These are phyloP conservation scores for Metschnikowia dekortorum DNA, from an alignment of 805 yeast genomes.

Conservation along the genomic window DNA sequence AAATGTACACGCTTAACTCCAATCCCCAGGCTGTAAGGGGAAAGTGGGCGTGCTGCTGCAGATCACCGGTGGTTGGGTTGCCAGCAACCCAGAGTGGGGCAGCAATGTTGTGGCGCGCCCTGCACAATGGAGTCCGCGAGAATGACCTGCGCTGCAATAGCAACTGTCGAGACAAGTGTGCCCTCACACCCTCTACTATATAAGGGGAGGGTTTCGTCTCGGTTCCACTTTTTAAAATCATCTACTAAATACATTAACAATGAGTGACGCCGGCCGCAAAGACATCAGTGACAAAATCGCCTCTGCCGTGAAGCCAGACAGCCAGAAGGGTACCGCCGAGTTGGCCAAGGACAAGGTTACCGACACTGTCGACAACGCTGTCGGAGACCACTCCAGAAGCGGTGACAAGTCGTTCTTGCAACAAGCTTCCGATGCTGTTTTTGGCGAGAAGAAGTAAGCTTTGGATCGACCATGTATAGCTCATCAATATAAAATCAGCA, in stretches of 20 bases:
- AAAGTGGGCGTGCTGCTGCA: not conserved
- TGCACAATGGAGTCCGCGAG: conserved; percentile 5
- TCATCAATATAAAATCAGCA: not conserved
- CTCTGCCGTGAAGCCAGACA: conserved; percentile 39
- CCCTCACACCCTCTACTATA: conserved; percentile 4
- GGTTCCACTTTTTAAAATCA: not conserved
- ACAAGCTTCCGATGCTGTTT: conserved; percentile 42
- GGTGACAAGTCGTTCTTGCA: conserved; percentile 39
- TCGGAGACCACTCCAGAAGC: conserved; percentile 32
- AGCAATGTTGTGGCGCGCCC: conserved; percentile 1
- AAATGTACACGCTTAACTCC: no score
- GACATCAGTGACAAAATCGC: conserved; percentile 35
- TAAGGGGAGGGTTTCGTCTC: not conserved
- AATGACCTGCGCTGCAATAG: conserved; percentile 1
- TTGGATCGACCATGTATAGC: not conserved
- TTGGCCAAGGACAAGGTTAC: conserved; percentile 35
- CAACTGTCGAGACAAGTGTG: not conserved
- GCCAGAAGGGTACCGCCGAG: conserved; percentile 36
- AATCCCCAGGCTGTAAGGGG: not conserved
- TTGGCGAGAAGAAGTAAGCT: conserved; percentile 31
- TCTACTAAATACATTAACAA: conserved; percentile 7
- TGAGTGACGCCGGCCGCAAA: conserved; percentile 44
- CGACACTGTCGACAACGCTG: conserved; percentile 32
- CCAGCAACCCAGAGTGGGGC: not conserved
- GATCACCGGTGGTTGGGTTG: not conserved